phyloP scores from a whole-genome alignment of 2,329 filamentous ascomycete species.

The Ophiostoma triangulosporum region DNA sequence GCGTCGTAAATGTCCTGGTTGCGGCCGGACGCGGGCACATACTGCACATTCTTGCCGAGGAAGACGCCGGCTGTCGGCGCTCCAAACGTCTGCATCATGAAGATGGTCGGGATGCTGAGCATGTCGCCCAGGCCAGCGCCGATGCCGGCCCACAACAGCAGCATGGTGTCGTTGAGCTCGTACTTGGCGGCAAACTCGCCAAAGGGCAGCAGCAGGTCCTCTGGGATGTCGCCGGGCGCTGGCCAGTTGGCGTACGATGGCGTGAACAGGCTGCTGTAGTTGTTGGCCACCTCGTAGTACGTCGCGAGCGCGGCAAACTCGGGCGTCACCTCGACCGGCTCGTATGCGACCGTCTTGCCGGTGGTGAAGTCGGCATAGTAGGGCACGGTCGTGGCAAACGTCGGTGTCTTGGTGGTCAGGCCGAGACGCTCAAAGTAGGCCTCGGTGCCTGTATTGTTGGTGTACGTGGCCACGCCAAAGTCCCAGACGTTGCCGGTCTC shows the following conservation, averaged over 20 bases:
- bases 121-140: conserved; percentile 30
- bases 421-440: conserved; percentile 32
- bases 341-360: conserved; percentile 21
- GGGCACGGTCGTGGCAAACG: conserved; percentile 15
- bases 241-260: conserved; percentile 28
- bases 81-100: conserved; percentile 30
- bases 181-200: conserved; percentile 35
- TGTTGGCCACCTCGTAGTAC: conserved; percentile 16
- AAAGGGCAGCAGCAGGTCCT: conserved; percentile 33
- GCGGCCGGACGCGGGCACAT: conserved; percentile 21
- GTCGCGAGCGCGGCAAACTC: conserved; percentile 4
- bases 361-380: conserved; percentile 24
- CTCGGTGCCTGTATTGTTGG: conserved; percentile 25
- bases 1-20: conserved; percentile 29
- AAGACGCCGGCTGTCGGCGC: conserved; percentile 23
- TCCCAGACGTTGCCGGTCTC: conserved; percentile 22
- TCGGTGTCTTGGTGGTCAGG: conserved; percentile 19
- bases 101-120: conserved; percentile 28
- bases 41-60: conserved; percentile 18
- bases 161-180: conserved; percentile 18
- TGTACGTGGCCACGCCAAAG: conserved; percentile 25
- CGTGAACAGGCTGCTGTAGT: conserved; percentile 21
- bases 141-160: conserved; percentile 27
- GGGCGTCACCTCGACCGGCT: conserved; percentile 11
- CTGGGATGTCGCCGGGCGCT: conserved; percentile 28